Evolutionary conservation across 2,329 filamentous ascomycete genomes (phyloP).

Genomic region (Massarina eburnea): DNA sequence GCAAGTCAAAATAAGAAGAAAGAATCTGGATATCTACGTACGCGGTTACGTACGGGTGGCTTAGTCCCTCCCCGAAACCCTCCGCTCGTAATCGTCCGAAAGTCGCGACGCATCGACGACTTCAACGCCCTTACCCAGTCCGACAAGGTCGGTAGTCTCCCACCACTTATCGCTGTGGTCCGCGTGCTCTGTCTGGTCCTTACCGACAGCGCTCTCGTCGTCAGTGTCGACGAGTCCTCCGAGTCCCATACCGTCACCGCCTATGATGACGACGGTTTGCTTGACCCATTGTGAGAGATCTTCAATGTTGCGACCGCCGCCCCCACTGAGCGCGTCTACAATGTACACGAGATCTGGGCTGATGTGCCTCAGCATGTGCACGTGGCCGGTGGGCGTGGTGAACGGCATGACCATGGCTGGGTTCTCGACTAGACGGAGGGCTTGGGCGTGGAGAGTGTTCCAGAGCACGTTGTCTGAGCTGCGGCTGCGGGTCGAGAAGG

Average conservation of each 20-base stretch:
- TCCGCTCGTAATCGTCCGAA: constrained; percentile 82
- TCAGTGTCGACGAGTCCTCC: constrained; percentile 60
- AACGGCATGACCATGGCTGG: constrained; percentile 88
- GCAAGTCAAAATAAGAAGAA: too few relatives aligned
- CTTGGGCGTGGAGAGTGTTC: constrained; percentile 78
- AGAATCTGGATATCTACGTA: too few relatives aligned
- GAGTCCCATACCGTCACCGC: constrained; percentile 46
- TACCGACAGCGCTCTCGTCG: constrained; percentile 54
- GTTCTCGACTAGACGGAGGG: constrained; percentile 76
- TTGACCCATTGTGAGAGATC: constrained; percentile 65
- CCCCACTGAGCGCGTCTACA: constrained; percentile 78
- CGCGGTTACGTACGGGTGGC: too few relatives aligned
- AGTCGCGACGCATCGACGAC: constrained; percentile 82
- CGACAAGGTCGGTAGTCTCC: constrained; percentile 78
- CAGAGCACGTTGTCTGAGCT: constrained; percentile 59
- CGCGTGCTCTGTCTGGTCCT: constrained; percentile 32
- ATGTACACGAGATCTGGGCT: constrained; percentile 85
- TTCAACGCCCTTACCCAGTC: constrained; percentile 82
- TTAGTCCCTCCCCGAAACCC: constrained; percentile 65
- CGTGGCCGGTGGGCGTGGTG: constrained; percentile 77
- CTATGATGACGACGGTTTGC: constrained; percentile 62
- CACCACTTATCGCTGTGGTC: constrained; percentile 65
- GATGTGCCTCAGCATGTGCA: constrained; percentile 84
- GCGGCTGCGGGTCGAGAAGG: constrained; percentile 36
- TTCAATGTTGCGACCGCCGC: constrained; percentile 71